Base-by-base conservation (phyloP, 352 stramenopile species). In the Nothophytophthora sp. region DNA sequence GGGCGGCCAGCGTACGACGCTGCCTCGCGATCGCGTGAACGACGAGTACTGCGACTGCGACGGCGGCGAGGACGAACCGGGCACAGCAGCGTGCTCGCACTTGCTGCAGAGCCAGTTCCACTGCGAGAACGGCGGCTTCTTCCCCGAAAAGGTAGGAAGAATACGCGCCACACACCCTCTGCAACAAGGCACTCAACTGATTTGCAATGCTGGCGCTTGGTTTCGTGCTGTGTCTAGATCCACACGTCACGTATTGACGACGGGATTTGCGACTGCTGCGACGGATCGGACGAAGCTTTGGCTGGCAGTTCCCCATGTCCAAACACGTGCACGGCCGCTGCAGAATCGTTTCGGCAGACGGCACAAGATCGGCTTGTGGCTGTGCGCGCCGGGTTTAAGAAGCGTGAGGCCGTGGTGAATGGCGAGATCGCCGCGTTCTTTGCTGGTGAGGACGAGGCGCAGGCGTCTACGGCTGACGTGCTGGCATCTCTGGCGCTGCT, bases 241-340 rank as follows among this genome's bases (percentile, higher is more conserved):
- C 81, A 88, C 10, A 82, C 82, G 5, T 97, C 88, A 1, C 67
- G 85, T 13, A 59, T 99, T 20, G 68, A 96, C 34, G 97, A 99
- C 63, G 92, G 90, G 9, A 81, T 99, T 46, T 99, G 97, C 59
- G 96, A 99, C 76, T 99, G 97, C 68, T 99, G 97, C 50, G 95
- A 99, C 60, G 97, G 96, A 10, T 82, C 80, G 12, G 96, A 99
- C 52, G 96, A 99, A 55, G 67, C 64, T 37, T n/a, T 53, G 9
- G 15, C 22, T 4, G 43, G 42, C 0, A 40, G 38, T 8, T 41
- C 47, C 0, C 2, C 27, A 8, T 93, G 82, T 40, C 12, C 24
- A 2, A 74, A 92, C 37, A 83, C 73, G 28, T 95, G 85, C 45
- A 41, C 23, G 0, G 33, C 16, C 0, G 66, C 74, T 25, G 81